phyloP scores from a whole-genome alignment of 2,329 filamentous ascomycete genomes.

The Phyllosticta citriasiana region DNA sequence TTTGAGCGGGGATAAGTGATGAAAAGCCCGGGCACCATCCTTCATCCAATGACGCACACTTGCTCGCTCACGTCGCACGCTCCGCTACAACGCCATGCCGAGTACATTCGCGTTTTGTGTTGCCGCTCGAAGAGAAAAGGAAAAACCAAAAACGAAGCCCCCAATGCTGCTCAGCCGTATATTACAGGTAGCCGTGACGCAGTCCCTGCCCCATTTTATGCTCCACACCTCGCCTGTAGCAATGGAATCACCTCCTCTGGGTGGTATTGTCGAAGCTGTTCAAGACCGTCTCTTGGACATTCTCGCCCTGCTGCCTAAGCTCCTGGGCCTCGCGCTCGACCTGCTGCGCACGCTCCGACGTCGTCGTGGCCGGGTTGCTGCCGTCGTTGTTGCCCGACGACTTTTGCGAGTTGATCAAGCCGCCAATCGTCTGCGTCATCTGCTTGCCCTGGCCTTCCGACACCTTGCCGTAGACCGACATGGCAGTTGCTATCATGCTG shows the following conservation, averaged over 20 bases:
- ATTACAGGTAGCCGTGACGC: neutral
- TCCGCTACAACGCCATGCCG: neutral
- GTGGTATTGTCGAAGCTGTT: conserved; percentile 12
- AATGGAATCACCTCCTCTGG: conserved; percentile 3
- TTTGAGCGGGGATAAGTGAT: too few species aligned
- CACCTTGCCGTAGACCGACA: conserved; percentile 93
- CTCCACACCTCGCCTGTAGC: neutral
- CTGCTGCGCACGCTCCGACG: conserved; percentile 2
- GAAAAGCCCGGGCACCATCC: too few species aligned
- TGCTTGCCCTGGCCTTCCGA: conserved; percentile 65
- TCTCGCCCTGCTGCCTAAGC: conserved; percentile 11
- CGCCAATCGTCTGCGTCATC: conserved; percentile 40
- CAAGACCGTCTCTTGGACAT: conserved; percentile 10
- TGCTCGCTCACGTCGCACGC: too few species aligned
- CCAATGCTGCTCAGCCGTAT: neutral
- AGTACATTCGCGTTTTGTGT: too few species aligned
- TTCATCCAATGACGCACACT: too few species aligned
- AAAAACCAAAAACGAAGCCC: neutral
- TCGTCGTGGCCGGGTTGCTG: neutral
- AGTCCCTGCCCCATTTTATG: neutral
- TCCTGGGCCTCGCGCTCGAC: conserved; percentile 6
- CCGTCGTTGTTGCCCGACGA: neutral
- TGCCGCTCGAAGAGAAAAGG: neutral
- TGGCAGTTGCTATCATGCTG: conserved; percentile 90
- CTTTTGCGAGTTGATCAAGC: neutral